A percentile compares a stretch with the other conserved stretches of the same genome.
phyloP scores from a whole-genome alignment of 257 asterid genomes.

The Plectranthus barbatus region DNA sequence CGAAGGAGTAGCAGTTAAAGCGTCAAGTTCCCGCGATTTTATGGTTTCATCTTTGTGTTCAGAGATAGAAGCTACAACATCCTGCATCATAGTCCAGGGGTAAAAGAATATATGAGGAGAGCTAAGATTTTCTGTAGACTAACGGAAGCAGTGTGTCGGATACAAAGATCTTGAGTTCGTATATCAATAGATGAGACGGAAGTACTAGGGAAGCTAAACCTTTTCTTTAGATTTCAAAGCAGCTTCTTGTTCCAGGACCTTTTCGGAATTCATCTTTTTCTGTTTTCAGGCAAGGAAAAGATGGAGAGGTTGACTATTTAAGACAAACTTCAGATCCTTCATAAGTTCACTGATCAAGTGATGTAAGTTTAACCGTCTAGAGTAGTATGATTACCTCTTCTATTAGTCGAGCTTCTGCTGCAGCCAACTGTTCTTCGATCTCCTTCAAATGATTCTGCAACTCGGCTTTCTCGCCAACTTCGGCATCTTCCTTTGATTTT shows the following conservation, averaged over 20 bases:
- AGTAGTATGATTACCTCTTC: slow-evolving; percentile 41
- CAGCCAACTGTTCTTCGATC: slow-evolving; percentile 53
- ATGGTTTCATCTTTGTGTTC: slow-evolving; percentile 33
- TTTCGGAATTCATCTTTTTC: slow-evolving; percentile 43
- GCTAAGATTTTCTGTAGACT: neutral
- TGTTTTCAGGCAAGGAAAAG: slow-evolving; percentile 29
- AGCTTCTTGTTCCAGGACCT: slow-evolving; percentile 50
- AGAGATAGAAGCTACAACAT: slow-evolving; percentile 18
- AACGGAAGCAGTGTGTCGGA: too few relatives aligned
- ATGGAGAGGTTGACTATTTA: neutral
- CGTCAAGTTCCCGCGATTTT: slow-evolving; percentile 54
- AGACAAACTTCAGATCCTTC: neutral
- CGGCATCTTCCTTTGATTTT: slow-evolving; percentile 46
- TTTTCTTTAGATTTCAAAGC: slow-evolving; percentile 43
- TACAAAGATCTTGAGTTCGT: too few relatives aligned
- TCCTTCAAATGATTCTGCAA: slow-evolving; percentile 48
- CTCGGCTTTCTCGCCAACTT: slow-evolving; percentile 41
- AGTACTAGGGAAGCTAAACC: slow-evolving; percentile 21
- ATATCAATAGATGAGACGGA: too few relatives aligned
- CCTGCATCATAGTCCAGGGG: slow-evolving; percentile 28
- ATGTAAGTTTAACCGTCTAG: neutral
- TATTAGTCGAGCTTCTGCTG: slow-evolving; percentile 34
- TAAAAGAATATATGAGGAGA: neutral
- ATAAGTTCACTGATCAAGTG: neutral
- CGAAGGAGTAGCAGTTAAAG: slow-evolving; percentile 30